phyloP scores from a whole-genome alignment of 768 basidiomycete species.

The Leccinum incarnatum region DNA sequence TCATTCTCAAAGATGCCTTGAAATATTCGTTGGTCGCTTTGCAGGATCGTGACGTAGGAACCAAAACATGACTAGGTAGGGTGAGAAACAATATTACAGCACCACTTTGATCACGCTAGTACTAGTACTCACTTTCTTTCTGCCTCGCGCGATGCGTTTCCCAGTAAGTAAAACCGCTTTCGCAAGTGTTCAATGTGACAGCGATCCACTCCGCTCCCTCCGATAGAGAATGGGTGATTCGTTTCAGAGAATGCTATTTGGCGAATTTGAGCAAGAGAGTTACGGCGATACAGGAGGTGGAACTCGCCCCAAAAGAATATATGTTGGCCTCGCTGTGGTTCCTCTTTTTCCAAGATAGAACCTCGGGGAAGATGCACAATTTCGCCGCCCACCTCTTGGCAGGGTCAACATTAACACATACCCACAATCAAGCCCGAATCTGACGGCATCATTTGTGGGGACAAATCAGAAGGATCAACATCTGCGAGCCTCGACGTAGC shows the following conservation, averaged over 20 bases:
- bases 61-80: constrained; percentile 66
- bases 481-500: constrained; percentile 80
- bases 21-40: constrained; percentile 80
- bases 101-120: background rate
- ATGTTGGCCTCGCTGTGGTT: constrained; percentile 67
- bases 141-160: constrained; percentile 56
- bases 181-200: constrained; percentile 73
- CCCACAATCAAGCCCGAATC: constrained; percentile 74
- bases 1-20: constrained; percentile 71
- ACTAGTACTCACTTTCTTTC: constrained; percentile 57
- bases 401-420: constrained; percentile 24
- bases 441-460: constrained; percentile 39
- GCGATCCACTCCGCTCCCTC: constrained; percentile 72
- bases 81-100: background rate
- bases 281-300: background rate
- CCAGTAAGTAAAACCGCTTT: constrained; percentile 77
- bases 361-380: constrained; percentile 91
- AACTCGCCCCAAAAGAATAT: constrained; percentile 85
- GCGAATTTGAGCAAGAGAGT: background rate
- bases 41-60: constrained; percentile 80
- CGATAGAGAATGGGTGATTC: constrained; percentile 80
- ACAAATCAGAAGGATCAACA: constrained; percentile 70
- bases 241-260: constrained; percentile 97
- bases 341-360: constrained; percentile 58
- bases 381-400: constrained; percentile 74